Conservation (phyloP, 2,329 filamentous ascomycete species). For the Penicillium sp. region DNA sequence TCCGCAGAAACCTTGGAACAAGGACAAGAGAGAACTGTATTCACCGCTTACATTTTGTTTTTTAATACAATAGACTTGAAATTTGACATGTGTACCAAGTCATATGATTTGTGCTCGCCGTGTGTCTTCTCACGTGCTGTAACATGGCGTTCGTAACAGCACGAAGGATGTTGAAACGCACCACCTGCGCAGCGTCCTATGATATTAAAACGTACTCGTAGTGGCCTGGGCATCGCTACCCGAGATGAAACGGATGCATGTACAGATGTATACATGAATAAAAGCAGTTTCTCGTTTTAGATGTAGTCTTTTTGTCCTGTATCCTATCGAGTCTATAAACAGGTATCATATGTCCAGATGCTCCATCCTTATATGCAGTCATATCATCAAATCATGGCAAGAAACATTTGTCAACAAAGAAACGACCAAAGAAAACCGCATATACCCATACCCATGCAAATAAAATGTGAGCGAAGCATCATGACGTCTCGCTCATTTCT, state of each 20-base stretch:
- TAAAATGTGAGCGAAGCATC: conserved; percentile 10
- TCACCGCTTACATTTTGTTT: neutral
- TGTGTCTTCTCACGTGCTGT: too few relatives aligned
- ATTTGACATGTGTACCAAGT: too few relatives aligned
- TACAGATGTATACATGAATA: neutral
- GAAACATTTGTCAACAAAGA: conserved; percentile 9
- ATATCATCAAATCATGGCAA: conserved; percentile 32
- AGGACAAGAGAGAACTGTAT: neutral
- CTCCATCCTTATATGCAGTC: conserved; percentile 28
- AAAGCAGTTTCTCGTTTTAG: neutral
- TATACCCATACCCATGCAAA: conserved; percentile 14
- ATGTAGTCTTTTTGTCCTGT: conserved; percentile 6
- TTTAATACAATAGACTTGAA: neutral
- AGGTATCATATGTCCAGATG: conserved; percentile 30
- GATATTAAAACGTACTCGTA: too few relatives aligned
- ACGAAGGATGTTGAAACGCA: too few relatives aligned
- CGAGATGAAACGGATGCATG: neutral
- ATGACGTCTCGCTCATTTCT: conserved; percentile 28
- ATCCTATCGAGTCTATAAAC: conserved; percentile 21
- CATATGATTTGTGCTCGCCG: too few relatives aligned
- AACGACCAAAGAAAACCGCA: conserved; percentile 13
- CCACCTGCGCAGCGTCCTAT: too few relatives aligned
- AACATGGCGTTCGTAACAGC: too few relatives aligned
- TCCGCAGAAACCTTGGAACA: neutral
- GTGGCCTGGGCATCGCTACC: too few relatives aligned